Evolutionary conservation across 2,329 filamentous ascomycete genomes (phyloP).

Genomic region (Nemania bipapillata): DNA sequence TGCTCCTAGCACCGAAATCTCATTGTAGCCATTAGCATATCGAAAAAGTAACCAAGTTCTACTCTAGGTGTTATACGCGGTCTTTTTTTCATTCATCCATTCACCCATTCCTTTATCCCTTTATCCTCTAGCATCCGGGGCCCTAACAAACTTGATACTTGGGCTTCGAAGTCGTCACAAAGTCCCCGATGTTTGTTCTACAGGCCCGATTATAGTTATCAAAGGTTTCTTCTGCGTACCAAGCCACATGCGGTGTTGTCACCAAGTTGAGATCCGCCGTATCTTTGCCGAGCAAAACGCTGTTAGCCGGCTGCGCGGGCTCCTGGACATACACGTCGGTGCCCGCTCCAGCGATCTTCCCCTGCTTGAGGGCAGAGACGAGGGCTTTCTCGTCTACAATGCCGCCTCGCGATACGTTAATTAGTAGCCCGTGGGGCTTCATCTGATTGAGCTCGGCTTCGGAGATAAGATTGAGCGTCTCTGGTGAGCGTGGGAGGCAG

Average conservation of each 20-base stretch:
- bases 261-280: slow-evolving; percentile 48
- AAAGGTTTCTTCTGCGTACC: slow-evolving; percentile 49
- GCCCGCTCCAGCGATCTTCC: slow-evolving; percentile 47
- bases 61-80: neutral
- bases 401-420: slow-evolving; percentile 51
- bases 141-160: slow-evolving; percentile 40
- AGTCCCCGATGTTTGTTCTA: slow-evolving; percentile 44
- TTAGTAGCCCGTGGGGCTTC: slow-evolving; percentile 43
- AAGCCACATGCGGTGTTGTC: slow-evolving; percentile 50
- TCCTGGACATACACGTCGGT: slow-evolving; percentile 49
- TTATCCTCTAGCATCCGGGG: neutral
- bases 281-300: slow-evolving; percentile 40
- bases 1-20: neutral
- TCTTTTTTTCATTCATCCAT: neutral
- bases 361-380: slow-evolving; percentile 44
- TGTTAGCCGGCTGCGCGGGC: slow-evolving; percentile 45
- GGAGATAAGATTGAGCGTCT: slow-evolving; percentile 47
- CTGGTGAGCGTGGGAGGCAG: slow-evolving; percentile 46
- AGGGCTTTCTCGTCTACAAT: slow-evolving; percentile 50
- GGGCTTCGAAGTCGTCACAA: slow-evolving; percentile 41
- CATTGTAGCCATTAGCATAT: neutral
- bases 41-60: neutral
- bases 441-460: slow-evolving; percentile 44
- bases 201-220: slow-evolving; percentile 44
- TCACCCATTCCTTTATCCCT: no score